These are phyloP conservation scores for Vitis riparia DNA, from an alignment of 164 flowering plant genomes.

Conservation along the genomic window DNA sequence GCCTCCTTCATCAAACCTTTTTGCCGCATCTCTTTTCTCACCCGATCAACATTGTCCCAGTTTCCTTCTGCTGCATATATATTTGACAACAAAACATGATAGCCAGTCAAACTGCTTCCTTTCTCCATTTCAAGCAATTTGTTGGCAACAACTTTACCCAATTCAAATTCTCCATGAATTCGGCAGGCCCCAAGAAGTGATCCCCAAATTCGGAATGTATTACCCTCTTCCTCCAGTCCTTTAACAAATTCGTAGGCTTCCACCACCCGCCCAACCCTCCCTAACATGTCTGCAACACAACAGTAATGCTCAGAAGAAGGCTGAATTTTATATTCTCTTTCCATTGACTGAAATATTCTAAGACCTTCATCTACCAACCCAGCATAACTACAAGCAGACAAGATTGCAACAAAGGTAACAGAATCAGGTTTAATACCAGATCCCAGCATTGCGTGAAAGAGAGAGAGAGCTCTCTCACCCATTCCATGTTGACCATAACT, in stretches of 20 bases:
- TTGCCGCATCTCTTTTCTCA: conserved; percentile 71
- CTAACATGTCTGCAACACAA: conserved; percentile 88
- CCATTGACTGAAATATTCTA: conserved; percentile 66
- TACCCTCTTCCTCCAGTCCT: conserved; percentile 56
- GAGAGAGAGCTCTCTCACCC: conserved; percentile 63
- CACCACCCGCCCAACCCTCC: conserved; percentile 73
- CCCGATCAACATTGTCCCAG: conserved; percentile 57
- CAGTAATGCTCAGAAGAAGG: conserved; percentile 75
- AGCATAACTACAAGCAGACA: conserved; percentile 81
- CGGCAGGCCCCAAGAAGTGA: conserved; percentile 82
- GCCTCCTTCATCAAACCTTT: conserved; percentile 66
- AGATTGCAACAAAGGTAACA: conserved; percentile 70
- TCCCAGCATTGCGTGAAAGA: conserved; percentile 55
- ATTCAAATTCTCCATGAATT: conserved; percentile 57
- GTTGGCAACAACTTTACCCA: conserved; percentile 59
- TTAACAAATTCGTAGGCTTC: conserved; percentile 77
- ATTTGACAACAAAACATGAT: conserved; percentile 77
- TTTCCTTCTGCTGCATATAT: conserved; percentile 76
- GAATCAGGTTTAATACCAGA: conserved; percentile 65
- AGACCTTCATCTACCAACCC: conserved; percentile 86
- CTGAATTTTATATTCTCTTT: conserved; percentile 37
- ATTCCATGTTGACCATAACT: conserved; percentile 89
- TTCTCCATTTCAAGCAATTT: conserved; percentile 56
- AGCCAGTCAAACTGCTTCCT: conserved; percentile 47
- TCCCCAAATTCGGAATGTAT: conserved; percentile 73